phyloP scores from a whole-genome alignment of 2,329 filamentous ascomycete species.

The Microcyclospora pomicola region DNA sequence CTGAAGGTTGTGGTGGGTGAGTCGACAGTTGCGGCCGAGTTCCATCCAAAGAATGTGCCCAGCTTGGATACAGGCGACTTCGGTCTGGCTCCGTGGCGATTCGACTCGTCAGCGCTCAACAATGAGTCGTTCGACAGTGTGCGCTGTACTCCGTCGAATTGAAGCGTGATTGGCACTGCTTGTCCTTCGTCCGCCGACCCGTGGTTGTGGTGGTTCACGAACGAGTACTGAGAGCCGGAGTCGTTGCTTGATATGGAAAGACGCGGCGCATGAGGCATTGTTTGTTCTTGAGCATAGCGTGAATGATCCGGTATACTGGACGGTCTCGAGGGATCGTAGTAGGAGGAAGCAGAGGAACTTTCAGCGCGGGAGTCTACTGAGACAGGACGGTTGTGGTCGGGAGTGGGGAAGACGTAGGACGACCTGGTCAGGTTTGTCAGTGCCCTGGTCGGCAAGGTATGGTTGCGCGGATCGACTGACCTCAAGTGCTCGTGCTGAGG shows the following conservation, averaged over 20 bases:
- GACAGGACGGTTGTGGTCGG: slow-evolving; percentile 11
- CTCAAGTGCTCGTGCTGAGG: too few relatives aligned
- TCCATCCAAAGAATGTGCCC: slow-evolving; percentile 56
- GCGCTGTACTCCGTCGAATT: slow-evolving; percentile 21
- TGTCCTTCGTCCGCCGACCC: slow-evolving; percentile 10
- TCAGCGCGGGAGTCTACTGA: slow-evolving; percentile 17
- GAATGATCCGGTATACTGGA: slow-evolving; percentile 13
- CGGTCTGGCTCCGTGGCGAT: slow-evolving; percentile 17
- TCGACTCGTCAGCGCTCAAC: slow-evolving; percentile 7
- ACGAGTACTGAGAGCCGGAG: slow-evolving; percentile 2
- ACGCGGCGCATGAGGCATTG: slow-evolving; percentile 12
- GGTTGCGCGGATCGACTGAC: too few relatives aligned
- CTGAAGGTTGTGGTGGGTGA: slow-evolving; percentile 51
- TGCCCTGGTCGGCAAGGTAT: too few relatives aligned
- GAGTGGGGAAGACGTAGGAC: slow-evolving; percentile 6
- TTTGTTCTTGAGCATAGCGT: slow-evolving; percentile 16
- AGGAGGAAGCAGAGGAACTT: slow-evolving; percentile 9
- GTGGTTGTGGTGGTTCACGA: slow-evolving; percentile 1
- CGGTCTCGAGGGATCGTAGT: slow-evolving; percentile 12
- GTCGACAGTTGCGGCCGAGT: slow-evolving; percentile 34
- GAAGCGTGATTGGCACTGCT: slow-evolving; percentile 21
- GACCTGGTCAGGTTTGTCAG: slow-evolving; percentile 3
- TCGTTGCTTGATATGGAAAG: slow-evolving; percentile 14
- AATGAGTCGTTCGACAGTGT: slow-evolving; percentile 22
- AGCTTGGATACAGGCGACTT: slow-evolving; percentile 38